phyloP scores from a whole-genome alignment of 345 rosid genomes.

The Leavenworthia alabamica region DNA sequence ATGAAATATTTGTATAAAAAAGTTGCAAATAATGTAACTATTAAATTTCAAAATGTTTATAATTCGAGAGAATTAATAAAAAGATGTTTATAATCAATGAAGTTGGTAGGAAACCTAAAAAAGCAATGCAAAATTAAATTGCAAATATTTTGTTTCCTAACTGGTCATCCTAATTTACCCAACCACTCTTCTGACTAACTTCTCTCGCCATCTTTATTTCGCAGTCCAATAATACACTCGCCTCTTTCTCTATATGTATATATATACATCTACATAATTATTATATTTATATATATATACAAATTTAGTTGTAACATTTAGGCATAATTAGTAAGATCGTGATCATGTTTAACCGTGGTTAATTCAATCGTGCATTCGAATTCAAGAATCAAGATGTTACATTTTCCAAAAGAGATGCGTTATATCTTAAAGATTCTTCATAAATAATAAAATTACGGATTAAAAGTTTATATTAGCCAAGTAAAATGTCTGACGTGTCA shows the following conservation, averaged over 20 bases:
- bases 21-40: background rate
- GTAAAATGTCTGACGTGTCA: conserved; percentile 6
- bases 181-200: conserved; percentile 36
- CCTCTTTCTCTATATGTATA: background rate
- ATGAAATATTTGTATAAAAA: background rate
- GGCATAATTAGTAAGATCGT: background rate
- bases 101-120: conserved; percentile 35
- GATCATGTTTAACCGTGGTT: no score
- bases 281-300: background rate
- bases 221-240: conserved; percentile 21
- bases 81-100: conserved; percentile 17
- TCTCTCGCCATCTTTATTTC: conserved; percentile 31
- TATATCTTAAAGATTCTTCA: no score
- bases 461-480: background rate
- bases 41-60: background rate
- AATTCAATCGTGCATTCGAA: no score
- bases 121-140: conserved; percentile 25
- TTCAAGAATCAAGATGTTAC: no score
- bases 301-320: background rate
- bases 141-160: conserved; percentile 23
- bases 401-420: no score
- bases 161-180: conserved; percentile 35
- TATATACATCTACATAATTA: background rate
- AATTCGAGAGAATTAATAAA: background rate
- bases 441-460: no score